Conservation (phyloP, 768 basidiomycete genomes). For the Boletellus ananiceps region DNA sequence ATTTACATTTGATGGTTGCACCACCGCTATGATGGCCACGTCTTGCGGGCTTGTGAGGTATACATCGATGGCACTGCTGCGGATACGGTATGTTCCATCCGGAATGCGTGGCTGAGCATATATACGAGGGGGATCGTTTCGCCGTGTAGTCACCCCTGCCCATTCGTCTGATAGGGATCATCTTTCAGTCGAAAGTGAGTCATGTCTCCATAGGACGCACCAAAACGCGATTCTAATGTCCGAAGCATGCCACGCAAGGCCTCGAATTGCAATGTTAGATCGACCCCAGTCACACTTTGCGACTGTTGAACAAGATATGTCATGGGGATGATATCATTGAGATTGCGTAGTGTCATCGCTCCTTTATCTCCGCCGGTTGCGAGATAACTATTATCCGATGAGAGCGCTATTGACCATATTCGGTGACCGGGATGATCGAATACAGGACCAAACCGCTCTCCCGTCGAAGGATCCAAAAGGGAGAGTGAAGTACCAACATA, state of each 20-base stretch:
- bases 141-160: background rate
- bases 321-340: background rate
- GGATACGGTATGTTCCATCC: background rate
- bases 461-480: slow-evolving; percentile 7
- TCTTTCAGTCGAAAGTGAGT: background rate
- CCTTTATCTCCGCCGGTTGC: background rate
- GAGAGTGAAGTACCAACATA: background rate
- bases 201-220: background rate
- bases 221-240: background rate
- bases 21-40: too few relatives aligned
- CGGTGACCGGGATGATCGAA: background rate
- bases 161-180: background rate
- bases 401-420: slow-evolving; percentile 4
- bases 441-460: background rate
- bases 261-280: background rate
- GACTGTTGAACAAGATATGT: background rate
- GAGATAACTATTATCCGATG: background rate
- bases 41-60: too few relatives aligned
- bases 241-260: background rate
- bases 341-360: background rate
- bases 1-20: too few relatives aligned
- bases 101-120: background rate
- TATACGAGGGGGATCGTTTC: background rate
- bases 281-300: background rate
- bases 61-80: too few relatives aligned